phyloP scores from a whole-genome alignment of 2,329 filamentous ascomycete species.

The Diplodia mutila region DNA sequence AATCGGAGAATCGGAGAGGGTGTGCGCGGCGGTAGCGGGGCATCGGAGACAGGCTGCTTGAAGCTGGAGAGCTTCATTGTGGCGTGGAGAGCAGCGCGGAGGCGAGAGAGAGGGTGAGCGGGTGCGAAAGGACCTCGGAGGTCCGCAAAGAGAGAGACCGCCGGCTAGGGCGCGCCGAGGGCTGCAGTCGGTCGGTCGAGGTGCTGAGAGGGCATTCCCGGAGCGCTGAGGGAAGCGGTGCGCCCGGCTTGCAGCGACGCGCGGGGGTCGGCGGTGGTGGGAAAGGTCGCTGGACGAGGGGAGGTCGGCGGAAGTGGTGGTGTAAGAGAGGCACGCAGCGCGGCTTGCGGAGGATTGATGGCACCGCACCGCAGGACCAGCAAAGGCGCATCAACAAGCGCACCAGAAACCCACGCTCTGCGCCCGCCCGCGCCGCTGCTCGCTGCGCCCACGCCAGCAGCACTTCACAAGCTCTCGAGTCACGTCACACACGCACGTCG shows the following conservation, averaged over 20 bases:
- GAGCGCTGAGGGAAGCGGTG: background rate
- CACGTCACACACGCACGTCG: constrained; percentile 2
- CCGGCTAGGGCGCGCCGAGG: constrained; percentile 26
- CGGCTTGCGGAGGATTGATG: constrained; percentile 24
- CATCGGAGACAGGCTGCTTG: constrained; percentile 17
- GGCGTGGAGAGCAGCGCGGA: constrained; percentile 3
- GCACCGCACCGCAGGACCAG: constrained; percentile 23
- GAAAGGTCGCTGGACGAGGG: constrained; percentile 16
- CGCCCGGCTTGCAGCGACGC: constrained; percentile 15
- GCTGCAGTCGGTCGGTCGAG: constrained; percentile 16
- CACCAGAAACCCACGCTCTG: background rate
- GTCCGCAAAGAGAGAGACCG: constrained; percentile 22
- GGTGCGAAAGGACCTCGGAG: constrained; percentile 25
- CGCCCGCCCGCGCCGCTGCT: constrained; percentile 8
- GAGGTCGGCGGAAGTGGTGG: constrained; percentile 25
- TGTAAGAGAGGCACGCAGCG: constrained; percentile 18
- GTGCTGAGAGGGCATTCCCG: constrained; percentile 21
- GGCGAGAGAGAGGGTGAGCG: constrained; percentile 6
- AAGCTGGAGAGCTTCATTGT: constrained; percentile 27
- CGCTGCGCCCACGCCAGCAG: background rate
- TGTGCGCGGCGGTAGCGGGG: constrained; percentile 31
- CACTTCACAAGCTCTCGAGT: background rate
- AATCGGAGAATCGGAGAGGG: constrained; percentile 39
- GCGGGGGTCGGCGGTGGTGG: constrained; percentile 14
- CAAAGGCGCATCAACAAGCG: constrained; percentile 23